Evolutionary conservation across 78 protist genomes (phyloP).

Genomic region (Dictyostelium firmibasis): DNA sequence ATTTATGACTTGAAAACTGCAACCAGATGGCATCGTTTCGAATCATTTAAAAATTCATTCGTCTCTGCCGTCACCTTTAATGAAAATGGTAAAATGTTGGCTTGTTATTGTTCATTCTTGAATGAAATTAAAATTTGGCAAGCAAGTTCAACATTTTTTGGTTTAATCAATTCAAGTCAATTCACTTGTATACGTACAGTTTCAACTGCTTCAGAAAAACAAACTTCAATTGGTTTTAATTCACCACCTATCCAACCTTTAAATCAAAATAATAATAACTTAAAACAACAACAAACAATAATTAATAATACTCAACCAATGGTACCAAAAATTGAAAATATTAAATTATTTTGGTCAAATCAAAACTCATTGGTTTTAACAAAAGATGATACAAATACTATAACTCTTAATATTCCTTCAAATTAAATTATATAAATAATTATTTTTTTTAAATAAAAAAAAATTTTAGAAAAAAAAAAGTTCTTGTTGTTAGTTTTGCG

Average conservation of each 20-base stretch:
- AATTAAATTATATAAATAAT: not conserved
- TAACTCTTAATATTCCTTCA: slow-evolving; percentile 3
- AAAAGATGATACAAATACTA: slow-evolving; percentile 31
- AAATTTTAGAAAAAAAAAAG: too few species aligned
- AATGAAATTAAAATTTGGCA: slow-evolving; percentile 67
- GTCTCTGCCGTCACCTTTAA: slow-evolving; percentile 53
- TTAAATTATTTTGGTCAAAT: slow-evolving; percentile 31
- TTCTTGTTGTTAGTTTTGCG: too few species aligned
- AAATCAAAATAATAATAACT: not conserved
- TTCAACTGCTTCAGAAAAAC: not conserved
- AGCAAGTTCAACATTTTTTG: slow-evolving; percentile 46
- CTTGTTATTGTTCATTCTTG: slow-evolving; percentile 35
- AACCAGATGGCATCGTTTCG: slow-evolving; percentile 84
- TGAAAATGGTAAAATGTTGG: slow-evolving; percentile 65
- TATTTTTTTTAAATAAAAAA: not conserved
- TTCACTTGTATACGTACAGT: slow-evolving; percentile 38
- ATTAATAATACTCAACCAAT: not conserved
- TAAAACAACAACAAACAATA: not conserved
- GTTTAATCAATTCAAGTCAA: slow-evolving; percentile 30
- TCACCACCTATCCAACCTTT: not conserved
- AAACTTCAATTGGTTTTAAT: not conserved
- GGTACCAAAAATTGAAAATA: slow-evolving; percentile 45
- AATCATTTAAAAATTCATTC: slow-evolving; percentile 34
- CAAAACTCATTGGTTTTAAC: not conserved
- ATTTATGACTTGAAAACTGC: slow-evolving; percentile 91